These are phyloP conservation scores for Nidula microcarpa DNA, from an alignment of 768 basidiomycete species.

Conservation along the genomic window DNA sequence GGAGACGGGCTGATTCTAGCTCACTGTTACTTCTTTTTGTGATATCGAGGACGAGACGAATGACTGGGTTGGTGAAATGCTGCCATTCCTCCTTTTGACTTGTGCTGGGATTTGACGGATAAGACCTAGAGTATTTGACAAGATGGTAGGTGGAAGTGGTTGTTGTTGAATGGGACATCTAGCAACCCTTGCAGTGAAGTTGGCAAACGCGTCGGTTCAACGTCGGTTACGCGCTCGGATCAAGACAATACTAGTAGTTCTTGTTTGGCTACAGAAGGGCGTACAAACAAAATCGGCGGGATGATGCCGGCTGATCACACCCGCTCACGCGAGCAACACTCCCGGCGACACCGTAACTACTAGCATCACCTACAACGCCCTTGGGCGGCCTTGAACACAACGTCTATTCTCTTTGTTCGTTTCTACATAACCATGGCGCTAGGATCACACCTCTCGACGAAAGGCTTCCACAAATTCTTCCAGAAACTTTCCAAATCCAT, in stretches of 20 bases:
- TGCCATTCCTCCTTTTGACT: conserved; percentile 56
- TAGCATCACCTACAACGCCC: too few relatives aligned
- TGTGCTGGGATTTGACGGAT: conserved; percentile 25
- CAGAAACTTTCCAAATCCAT: conserved; percentile 50
- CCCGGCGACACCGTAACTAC: too few relatives aligned
- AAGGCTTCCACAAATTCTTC: conserved; percentile 28
- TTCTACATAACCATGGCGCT: not conserved
- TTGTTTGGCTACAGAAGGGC: too few relatives aligned
- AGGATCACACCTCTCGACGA: conserved; percentile 6
- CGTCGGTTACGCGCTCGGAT: not conserved
- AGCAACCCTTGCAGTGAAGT: not conserved
- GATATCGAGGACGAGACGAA: conserved; percentile 60
- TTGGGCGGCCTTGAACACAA: too few relatives aligned
- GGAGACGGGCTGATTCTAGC: conserved; percentile 62
- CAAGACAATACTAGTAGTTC: too few relatives aligned
- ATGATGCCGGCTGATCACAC: too few relatives aligned
- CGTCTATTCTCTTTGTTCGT: not conserved
- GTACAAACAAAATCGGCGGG: too few relatives aligned
- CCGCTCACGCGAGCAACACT: too few relatives aligned
- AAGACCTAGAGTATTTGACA: conserved; percentile 67
- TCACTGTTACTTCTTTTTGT: conserved; percentile 45
- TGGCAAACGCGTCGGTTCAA: not conserved
- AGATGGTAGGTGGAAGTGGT: conserved; percentile 55
- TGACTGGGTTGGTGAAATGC: conserved; percentile 69
- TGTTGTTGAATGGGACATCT: conserved; percentile 54